Evolutionary conservation across 2,329 filamentous ascomycete species (phyloP).

Genomic region (Diaporthe sp.): DNA sequence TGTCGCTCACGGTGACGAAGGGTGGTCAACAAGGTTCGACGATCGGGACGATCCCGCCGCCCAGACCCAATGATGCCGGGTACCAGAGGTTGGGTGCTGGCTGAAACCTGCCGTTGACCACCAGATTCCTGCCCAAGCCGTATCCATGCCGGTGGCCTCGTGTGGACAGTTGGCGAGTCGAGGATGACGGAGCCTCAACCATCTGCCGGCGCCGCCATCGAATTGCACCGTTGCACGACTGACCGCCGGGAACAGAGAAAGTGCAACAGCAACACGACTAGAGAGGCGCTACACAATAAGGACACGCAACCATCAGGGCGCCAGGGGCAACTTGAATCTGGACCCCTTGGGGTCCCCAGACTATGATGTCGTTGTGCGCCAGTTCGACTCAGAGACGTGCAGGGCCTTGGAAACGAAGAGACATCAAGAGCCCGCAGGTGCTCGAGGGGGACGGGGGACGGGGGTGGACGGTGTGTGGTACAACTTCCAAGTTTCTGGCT

Average conservation of each 20-base stretch:
- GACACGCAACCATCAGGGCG: conserved; percentile 8
- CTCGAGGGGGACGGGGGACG: not conserved
- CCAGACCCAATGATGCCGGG: not conserved
- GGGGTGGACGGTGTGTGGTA: not conserved
- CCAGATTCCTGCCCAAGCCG: not conserved
- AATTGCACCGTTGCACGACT: not conserved
- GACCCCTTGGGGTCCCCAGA: not conserved
- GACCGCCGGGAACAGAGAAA: not conserved
- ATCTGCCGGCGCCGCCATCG: conserved; percentile 15
- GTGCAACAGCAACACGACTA: not conserved
- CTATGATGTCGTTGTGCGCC: conserved; percentile 23
- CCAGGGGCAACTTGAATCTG: not conserved
- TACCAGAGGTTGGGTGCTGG: not conserved
- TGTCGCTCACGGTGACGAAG: not conserved
- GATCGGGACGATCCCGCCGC: not conserved
- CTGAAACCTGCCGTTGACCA: not conserved
- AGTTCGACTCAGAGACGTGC: conserved; percentile 9
- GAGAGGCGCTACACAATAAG: not conserved
- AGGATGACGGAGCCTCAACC: conserved; percentile 10
- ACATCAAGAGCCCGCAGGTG: not conserved
- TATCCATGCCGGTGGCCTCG: not conserved
- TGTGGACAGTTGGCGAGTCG: not conserved
- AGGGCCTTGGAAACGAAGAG: not conserved
- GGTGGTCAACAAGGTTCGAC: not conserved
- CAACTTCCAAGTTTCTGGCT: conserved; percentile 21